Conservation (phyloP, 345 rosid species). For the Lepidium aucheri region DNA sequence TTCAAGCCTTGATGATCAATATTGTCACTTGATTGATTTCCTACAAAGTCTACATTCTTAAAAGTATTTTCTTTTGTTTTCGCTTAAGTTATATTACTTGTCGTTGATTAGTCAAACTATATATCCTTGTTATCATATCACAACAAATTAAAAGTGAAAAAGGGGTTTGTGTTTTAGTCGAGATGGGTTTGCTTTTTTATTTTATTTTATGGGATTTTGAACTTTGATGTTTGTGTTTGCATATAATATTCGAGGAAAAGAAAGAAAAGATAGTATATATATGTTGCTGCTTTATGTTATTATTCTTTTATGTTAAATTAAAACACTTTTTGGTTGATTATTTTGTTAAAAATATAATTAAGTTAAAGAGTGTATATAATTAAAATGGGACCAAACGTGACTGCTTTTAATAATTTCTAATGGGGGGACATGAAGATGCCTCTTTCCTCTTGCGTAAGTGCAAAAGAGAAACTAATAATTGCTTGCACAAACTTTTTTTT, state of each 20-base stretch:
- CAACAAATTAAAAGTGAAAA: conserved; percentile 11
- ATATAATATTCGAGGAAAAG: conserved; percentile 18
- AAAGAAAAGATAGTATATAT: background rate
- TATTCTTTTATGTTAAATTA: conserved; percentile 10
- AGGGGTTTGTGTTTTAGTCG: background rate
- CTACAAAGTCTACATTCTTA: background rate
- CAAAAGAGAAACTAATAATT: conserved; percentile 17
- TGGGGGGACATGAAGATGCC: conserved; percentile 25
- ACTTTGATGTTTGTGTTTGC: conserved; percentile 20
- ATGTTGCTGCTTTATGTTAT: conserved; percentile 12
- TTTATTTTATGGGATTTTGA: conserved; percentile 17
- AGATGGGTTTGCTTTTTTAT: background rate
- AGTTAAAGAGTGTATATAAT: background rate
- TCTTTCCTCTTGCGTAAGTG: conserved; percentile 6
- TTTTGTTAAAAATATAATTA: background rate
- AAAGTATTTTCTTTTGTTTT: conserved; percentile 4
- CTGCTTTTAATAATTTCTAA: conserved; percentile 22
- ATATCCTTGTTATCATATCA: conserved; percentile 19
- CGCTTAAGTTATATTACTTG: conserved; percentile 24
- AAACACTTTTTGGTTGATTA: background rate
- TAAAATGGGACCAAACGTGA: conserved; percentile 28
- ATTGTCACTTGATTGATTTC: conserved; percentile 13
- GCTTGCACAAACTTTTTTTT: conserved; percentile 10
- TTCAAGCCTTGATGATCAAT: conserved; percentile 24
- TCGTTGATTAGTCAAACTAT: conserved; percentile 26